phyloP scores from a whole-genome alignment of 2,329 filamentous ascomycete genomes.

The Aspergillus hortae region DNA sequence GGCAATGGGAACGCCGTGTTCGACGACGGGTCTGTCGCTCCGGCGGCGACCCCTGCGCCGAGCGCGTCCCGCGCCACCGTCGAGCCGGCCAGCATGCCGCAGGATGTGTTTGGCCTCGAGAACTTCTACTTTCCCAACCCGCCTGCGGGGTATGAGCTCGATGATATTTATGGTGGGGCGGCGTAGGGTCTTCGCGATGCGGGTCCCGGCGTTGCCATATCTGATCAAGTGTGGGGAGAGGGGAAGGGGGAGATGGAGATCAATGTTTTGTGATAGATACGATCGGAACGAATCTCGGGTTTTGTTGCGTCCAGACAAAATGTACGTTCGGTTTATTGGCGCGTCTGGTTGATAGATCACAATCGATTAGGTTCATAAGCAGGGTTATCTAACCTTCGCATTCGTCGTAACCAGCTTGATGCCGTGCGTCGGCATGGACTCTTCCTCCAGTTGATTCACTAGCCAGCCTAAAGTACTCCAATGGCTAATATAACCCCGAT shows the following conservation, averaged over 20 bases:
- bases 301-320: neutral
- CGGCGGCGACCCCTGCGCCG: neutral
- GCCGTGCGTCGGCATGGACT: neutral
- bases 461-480: too few relatives aligned
- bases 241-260: neutral
- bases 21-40: too few relatives aligned
- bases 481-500: too few relatives aligned
- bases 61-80: neutral
- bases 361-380: neutral
- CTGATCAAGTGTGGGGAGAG: neutral
- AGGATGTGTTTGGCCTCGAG: neutral
- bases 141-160: constrained; percentile 8
- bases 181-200: neutral
- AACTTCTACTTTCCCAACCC: constrained; percentile 1
- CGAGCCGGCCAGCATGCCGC: neutral
- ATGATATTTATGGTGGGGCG: constrained; percentile 10
- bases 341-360: neutral
- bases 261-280: neutral
- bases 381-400: neutral
- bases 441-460: neutral
- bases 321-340: neutral
- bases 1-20: too few relatives aligned
- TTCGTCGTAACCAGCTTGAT: neutral
- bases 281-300: neutral
- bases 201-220: too few relatives aligned